Evolutionary conservation across 768 basidiomycete genomes (phyloP), one percentile per base, ranked within the genome.

Genomic region (Baorangia bicolor): DNA sequence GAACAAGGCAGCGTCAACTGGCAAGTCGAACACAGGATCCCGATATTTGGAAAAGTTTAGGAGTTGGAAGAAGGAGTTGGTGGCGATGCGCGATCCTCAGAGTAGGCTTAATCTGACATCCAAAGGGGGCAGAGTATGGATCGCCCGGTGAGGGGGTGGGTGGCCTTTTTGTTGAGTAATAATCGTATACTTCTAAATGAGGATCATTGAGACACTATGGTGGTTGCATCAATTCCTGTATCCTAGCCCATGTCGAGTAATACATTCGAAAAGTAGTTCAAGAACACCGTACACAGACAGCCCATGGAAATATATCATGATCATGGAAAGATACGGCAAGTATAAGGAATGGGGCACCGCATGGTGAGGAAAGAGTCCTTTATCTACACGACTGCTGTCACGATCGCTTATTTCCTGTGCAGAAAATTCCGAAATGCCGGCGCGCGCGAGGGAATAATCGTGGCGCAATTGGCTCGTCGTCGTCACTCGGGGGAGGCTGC

Each of bases 31-130:
- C 14, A 66, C 70, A 49, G 73, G 69, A 45, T 71, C 73, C 42
- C 62, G 56, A 4, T 60, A 78, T 43, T 49, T 81, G 35, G 60
- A 64, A 12, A 80, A 77, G 54, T 77, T 80, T 54, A 64, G 64
- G 49, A 63, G 57, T 1, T 82, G 80, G 78, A 73, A 74, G 57
- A 63, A 72, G 25, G 79, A 80, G 51, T 54, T 81, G 25, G 61
- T 68, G 35, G 65, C 50, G 12, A 64, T 81, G 31, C 33, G 38
- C 27, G 31, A 57, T 28, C 30, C 16, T 6, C 44, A 21, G 13
- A 47, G 44, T 23, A 47, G 11, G 28, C 41, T 38, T 31, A 51
- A 42, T 38, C 33, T 51, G 31, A 49, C 35, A 34, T 38, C 21
- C 12, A 20, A 49, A 45, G n/a, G 16, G 12, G 14, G 5, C 20